Evolutionary conservation across 2,329 filamentous ascomycete species (phyloP).

Genomic region (Xylariales sp.): DNA sequence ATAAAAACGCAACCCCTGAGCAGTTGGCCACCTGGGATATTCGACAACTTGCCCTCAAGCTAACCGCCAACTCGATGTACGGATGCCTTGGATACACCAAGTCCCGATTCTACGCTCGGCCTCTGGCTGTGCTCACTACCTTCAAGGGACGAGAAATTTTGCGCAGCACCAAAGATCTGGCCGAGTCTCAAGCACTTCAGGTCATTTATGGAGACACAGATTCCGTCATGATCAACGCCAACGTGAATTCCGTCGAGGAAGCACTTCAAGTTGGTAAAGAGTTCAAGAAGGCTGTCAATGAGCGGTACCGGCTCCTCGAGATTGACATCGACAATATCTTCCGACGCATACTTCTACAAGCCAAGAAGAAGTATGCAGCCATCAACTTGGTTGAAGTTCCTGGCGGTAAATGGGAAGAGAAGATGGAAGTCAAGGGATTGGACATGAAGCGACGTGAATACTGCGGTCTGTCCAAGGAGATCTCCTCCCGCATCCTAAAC

Average conservation of each 20-base stretch:
- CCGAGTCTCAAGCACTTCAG: slow-evolving; percentile 83
- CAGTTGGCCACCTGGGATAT: slow-evolving; percentile 95
- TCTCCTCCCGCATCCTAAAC: slow-evolving; percentile 84
- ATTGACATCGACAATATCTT: slow-evolving; percentile 99
- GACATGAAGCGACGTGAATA: slow-evolving; percentile 98
- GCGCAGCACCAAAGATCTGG: slow-evolving; percentile 89
- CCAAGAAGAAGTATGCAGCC: slow-evolving; percentile 99
- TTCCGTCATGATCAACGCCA: slow-evolving; percentile 99
- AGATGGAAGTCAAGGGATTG: slow-evolving; percentile 95
- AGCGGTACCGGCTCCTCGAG: slow-evolving; percentile 85
- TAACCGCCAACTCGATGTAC: slow-evolving; percentile 99
- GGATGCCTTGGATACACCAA: slow-evolving; percentile 96
- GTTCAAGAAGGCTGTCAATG: slow-evolving; percentile 93
- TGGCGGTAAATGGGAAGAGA: slow-evolving; percentile 85
- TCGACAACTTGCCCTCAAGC: slow-evolving; percentile 92
- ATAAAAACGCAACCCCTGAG: slow-evolving; percentile 78
- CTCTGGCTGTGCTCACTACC: slow-evolving; percentile 91
- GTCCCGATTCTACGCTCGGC: slow-evolving; percentile 94
- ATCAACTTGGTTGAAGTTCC: slow-evolving; percentile 81
- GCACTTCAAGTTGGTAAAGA: slow-evolving; percentile 88
- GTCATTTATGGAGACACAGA: slow-evolving; percentile 99
- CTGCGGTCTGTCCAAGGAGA: slow-evolving; percentile 91
- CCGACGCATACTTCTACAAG: slow-evolving; percentile 85
- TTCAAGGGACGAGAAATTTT: slow-evolving; percentile 98
- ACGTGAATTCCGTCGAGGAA: slow-evolving; percentile 87